These are phyloP conservation scores for Neoarthrinium moseri DNA, from an alignment of 2,329 filamentous ascomycete species.

Conservation along the genomic window DNA sequence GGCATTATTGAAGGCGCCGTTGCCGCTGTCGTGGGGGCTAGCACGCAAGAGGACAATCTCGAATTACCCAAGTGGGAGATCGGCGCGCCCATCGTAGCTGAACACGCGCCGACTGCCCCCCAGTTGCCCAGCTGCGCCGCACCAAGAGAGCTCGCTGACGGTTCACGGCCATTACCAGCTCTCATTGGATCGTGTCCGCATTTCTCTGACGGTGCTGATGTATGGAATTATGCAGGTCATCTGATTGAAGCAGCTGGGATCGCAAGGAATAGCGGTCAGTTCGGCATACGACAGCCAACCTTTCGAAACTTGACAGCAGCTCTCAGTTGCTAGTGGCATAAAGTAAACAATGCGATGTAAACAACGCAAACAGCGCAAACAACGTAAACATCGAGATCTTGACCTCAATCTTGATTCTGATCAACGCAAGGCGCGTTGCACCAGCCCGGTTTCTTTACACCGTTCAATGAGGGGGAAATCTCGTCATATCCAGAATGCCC, in stretches of 20 bases:
- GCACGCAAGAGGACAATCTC: neutral
- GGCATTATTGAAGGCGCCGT: constrained; percentile 7
- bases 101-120: constrained; percentile 11
- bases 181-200: constrained; percentile 15
- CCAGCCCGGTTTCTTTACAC: neutral
- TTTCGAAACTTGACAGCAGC: constrained; percentile 2
- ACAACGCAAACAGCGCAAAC: constrained; percentile 1
- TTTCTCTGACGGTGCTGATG: constrained; percentile 12
- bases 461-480: neutral
- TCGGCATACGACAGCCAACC: constrained; percentile 9
- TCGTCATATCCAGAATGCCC: neutral
- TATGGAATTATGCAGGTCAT: constrained; percentile 19
- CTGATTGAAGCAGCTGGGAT: neutral
- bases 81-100: constrained; percentile 8
- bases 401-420: neutral
- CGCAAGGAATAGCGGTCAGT: constrained; percentile 13
- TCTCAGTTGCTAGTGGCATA: neutral
- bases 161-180: constrained; percentile 9
- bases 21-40: constrained; percentile 1
- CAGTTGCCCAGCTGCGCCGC: constrained; percentile 9
- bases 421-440: neutral
- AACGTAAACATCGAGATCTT: neutral
- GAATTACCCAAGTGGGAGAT: constrained; percentile 3
- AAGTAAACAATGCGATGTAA: constrained; percentile 8
- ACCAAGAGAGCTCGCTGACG: constrained; percentile 14